phyloP scores from a whole-genome alignment of 495 filamentous ascomycete species.

The Pyronema domesticum region DNA sequence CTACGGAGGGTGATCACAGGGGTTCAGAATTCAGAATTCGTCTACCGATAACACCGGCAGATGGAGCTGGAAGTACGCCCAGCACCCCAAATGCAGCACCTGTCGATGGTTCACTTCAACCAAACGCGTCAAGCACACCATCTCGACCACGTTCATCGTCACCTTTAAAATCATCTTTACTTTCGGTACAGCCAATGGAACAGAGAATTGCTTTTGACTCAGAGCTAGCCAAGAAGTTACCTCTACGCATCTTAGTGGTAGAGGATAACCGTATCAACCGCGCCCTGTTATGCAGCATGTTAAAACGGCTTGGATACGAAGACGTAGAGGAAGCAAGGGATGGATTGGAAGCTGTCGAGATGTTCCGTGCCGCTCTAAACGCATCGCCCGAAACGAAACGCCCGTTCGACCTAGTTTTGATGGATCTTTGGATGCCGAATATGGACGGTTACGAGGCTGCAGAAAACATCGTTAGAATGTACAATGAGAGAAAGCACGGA shows the following conservation, averaged over 20 bases:
- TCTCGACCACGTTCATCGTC: conserved; percentile 4
- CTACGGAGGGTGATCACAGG: conserved; percentile 45
- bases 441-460: conserved; percentile 72
- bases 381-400: conserved; percentile 13
- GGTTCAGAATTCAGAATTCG: conserved; percentile 63
- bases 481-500: conserved; percentile 21
- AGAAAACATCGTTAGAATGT: conserved; percentile 41
- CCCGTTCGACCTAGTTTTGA: conserved; percentile 49
- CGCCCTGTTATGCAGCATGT: conserved; percentile 51
- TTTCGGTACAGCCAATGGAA: neutral
- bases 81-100: conserved; percentile 24
- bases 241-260: conserved; percentile 51
- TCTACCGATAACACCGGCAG: conserved; percentile 41
- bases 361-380: conserved; percentile 34
- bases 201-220: conserved; percentile 7
- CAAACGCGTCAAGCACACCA: neutral
- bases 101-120: neutral
- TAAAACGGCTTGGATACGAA: conserved; percentile 50
- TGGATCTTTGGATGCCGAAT: conserved; percentile 78
- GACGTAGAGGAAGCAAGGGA: conserved; percentile 53
- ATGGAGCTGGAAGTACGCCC: conserved; percentile 26
- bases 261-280: conserved; percentile 73
- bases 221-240: conserved; percentile 12
- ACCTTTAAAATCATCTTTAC: neutral
- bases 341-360: conserved; percentile 51